Evolutionary conservation across 2,329 filamentous ascomycete species (phyloP), one percentile per base, ranked within the genome.

Genomic region (Botryosphaeria dothidea): DNA sequence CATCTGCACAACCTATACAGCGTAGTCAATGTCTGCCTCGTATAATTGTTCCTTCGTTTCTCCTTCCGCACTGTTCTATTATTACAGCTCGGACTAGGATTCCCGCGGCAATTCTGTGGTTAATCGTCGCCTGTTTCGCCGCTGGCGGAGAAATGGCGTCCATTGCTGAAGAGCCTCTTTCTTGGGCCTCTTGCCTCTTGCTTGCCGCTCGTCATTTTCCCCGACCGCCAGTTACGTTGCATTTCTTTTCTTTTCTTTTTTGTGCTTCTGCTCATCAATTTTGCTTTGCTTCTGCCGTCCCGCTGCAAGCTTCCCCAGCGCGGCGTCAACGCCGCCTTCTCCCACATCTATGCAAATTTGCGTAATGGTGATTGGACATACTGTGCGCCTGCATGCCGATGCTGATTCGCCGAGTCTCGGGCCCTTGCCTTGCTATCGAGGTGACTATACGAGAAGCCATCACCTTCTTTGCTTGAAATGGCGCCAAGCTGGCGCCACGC

Each of bases 151-250:
- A 34, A 43, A 41, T 27, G 9, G 9, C 2, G 52, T 3, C 31
- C 23, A 43, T 9, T 17, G 38, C 54, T 36, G 36, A 58, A 58
- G 54, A 58, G 54, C 54, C 54, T 58, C 54, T 58, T 17, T 27
- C 13, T 25, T 13, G 4, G 25, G 23, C 21, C 15, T 52, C 17
- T 52, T 36, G 17, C 49, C 49, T 19, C 21, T 31, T 15, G 3
- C 29, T 13, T 29, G 25, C 25, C 48, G 25, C 48, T 31, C 17
- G 25, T 31, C 23, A 51, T 31, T 51, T 51, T 51, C 48, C 5
- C 48, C 48, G 48, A 19, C 25, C 25, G 25, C 23, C 48, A 31
- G 23, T 46, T 34, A 7, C 31, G 31, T 43, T 27, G 52, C 52
- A 31, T 46, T 43, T 19, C n/a, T 54, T 48, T 8, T 25, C 8